phyloP scores from a whole-genome alignment of 2,329 filamentous ascomycete genomes.

The Colletotrichum limetticola region DNA sequence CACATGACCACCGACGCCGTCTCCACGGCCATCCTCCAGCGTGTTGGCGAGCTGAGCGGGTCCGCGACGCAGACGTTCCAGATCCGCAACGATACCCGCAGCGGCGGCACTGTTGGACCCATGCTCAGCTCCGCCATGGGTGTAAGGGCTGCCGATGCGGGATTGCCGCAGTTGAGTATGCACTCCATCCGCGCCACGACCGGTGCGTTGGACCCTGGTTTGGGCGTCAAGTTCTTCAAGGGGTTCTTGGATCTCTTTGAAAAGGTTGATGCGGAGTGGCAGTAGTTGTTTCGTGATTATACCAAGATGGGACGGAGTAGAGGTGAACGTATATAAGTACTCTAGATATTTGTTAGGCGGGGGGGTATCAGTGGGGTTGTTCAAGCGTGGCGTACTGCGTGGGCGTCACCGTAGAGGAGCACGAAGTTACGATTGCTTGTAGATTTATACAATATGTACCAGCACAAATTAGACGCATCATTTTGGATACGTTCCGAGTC shows the following conservation, averaged over 20 bases:
- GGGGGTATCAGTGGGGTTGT: no score
- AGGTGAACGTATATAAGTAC: no score
- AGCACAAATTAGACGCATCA: slow-evolving; percentile 22
- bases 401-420: neutral
- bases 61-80: slow-evolving; percentile 87
- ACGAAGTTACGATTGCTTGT: slow-evolving; percentile 23
- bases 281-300: slow-evolving; percentile 35
- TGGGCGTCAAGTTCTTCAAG: slow-evolving; percentile 89
- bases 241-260: slow-evolving; percentile 91
- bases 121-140: slow-evolving; percentile 86
- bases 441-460: slow-evolving; percentile 9
- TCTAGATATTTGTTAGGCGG: neutral
- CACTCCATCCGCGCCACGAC: slow-evolving; percentile 92
- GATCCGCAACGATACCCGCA: slow-evolving; percentile 91
- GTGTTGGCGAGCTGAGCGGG: slow-evolving; percentile 79
- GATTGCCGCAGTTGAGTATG: slow-evolving; percentile 93
- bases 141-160: slow-evolving; percentile 85
- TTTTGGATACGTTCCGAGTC: neutral
- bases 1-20: slow-evolving; percentile 97
- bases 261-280: slow-evolving; percentile 84
- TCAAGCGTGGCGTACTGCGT: slow-evolving; percentile 14
- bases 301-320: neutral
- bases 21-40: slow-evolving; percentile 81
- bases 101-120: slow-evolving; percentile 94
- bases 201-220: slow-evolving; percentile 84